Base-by-base conservation (phyloP, 2,329 filamentous ascomycete species). In the Penicillium aurantiogriseum region DNA sequence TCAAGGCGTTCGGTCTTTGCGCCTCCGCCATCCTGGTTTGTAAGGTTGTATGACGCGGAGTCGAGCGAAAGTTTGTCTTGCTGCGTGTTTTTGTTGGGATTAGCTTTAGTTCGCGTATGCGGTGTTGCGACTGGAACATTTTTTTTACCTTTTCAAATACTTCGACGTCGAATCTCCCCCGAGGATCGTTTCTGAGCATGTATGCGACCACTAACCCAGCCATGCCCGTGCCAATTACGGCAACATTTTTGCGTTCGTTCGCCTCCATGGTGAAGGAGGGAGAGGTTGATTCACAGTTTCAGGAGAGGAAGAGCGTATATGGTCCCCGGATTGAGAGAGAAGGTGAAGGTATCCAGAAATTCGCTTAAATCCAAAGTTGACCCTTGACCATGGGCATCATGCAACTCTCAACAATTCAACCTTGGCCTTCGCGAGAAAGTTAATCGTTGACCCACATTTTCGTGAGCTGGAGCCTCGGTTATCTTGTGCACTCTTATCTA, bases 181-280 rank as follows among this genome's bases (percentile, higher is more conserved):
- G 57, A 1, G 56, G 54, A 66, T 82, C 79, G 36, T 71, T 68
- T 40, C 72, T 66, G 23, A 82, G 70, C 29, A 82, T 68, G 63
- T 79, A 76, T 17, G 78, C 79, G 9, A 73, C 75, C n/a, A 76
- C 74, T 51, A 82, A 68, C 13, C 80, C 80, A 4, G 80, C 79
- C 72, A 82, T 77, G 17, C 80, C 79, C 1, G 78, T 78, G 51
- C 80, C 80, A 29, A 82, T 69, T 35, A 82, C 68, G 42, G 78
- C 79, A 27, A 81, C 78, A 9, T 29, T 46, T 40, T 56, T 39
- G 27, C 31, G 67, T 35, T 43, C 21, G 4, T 35, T 38, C 5
- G 11, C 11, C 17, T 21, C 21, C 53, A 56, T 56, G 1, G 2
- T 35, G 23, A 13, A 21, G 19, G 19, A 43, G 36, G 8, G n/a